Conservation (phyloP, 2,329 filamentous ascomycete genomes). For the Fusarium brevicatenulatum region DNA sequence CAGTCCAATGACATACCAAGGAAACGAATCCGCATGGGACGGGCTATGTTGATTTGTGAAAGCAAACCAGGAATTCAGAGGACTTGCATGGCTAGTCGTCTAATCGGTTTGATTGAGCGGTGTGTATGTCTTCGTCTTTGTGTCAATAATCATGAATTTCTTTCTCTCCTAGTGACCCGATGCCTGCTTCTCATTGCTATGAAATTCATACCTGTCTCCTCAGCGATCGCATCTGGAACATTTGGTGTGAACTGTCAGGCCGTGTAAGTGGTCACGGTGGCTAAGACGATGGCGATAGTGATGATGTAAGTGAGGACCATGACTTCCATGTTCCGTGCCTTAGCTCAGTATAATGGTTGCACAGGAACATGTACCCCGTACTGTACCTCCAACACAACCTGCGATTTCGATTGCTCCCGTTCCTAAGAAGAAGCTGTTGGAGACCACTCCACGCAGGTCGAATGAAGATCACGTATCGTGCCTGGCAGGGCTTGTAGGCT, state of each 20-base stretch:
- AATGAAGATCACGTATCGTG: constrained; percentile 1
- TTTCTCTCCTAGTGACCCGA: not conserved
- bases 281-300: constrained; percentile 26
- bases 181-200: constrained; percentile 1
- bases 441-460: constrained; percentile 2
- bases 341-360: constrained; percentile 36
- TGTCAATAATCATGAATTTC: not conserved
- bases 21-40: constrained; percentile 7
- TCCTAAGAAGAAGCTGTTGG: constrained; percentile 6
- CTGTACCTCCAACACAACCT: constrained; percentile 5
- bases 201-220: constrained; percentile 12
- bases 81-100: not conserved
- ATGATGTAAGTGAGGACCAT: constrained; percentile 39
- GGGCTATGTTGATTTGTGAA: constrained; percentile 13
- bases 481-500: constrained; percentile 4
- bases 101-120: constrained; percentile 2
- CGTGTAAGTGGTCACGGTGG: constrained; percentile 29
- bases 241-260: constrained; percentile 5
- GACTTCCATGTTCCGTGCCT: constrained; percentile 33
- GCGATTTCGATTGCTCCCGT: constrained; percentile 1
- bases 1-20: constrained; percentile 24
- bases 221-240: constrained; percentile 6
- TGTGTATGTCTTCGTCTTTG: constrained; percentile 21
- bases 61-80: constrained; percentile 6
- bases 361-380: constrained; percentile 27